phyloP scores from a whole-genome alignment of 2,329 filamentous ascomycete species.

The Xylariaceae sp. region DNA sequence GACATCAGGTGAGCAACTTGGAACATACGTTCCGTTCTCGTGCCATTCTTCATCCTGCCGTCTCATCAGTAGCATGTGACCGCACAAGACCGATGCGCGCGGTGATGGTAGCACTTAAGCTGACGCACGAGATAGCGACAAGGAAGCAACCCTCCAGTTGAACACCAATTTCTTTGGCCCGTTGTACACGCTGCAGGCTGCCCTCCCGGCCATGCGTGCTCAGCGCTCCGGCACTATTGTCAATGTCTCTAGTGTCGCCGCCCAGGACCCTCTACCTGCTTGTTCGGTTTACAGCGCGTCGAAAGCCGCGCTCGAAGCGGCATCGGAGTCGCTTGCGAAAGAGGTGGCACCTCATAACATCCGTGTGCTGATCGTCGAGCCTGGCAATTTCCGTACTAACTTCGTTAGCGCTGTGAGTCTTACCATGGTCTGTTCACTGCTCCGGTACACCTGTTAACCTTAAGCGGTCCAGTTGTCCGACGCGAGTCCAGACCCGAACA shows the following conservation, averaged over 20 bases:
- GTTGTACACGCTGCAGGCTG: constrained; percentile 36
- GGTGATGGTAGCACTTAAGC: not conserved
- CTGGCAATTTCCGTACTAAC: constrained; percentile 49
- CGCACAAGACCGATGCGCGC: too few relatives aligned
- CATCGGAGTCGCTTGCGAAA: constrained; percentile 45
- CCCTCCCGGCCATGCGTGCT: constrained; percentile 33
- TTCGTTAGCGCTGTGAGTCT: constrained; percentile 38
- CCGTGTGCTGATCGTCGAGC: constrained; percentile 48
- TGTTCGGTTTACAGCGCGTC: constrained; percentile 33
- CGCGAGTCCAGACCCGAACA: constrained; percentile 1
- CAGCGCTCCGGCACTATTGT: constrained; percentile 36
- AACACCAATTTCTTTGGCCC: constrained; percentile 40
- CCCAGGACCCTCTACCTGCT: constrained; percentile 26
- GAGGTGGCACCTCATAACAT: constrained; percentile 47
- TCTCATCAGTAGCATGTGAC: too few relatives aligned
- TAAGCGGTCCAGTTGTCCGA: constrained; percentile 6
- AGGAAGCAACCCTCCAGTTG: constrained; percentile 33
- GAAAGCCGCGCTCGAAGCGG: constrained; percentile 49
- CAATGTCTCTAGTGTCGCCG: constrained; percentile 37
- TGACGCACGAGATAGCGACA: constrained; percentile 26
- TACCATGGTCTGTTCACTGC: not conserved
- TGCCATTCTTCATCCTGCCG: too few relatives aligned
- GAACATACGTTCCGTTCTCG: not conserved
- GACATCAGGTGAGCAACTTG: constrained; percentile 28
- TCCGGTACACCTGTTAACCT: not conserved